Evolutionary conservation across 2,329 filamentous ascomycete species (phyloP), one percentile per base, ranked within the genome.

Genomic region (Dactylellina parvicollis): DNA sequence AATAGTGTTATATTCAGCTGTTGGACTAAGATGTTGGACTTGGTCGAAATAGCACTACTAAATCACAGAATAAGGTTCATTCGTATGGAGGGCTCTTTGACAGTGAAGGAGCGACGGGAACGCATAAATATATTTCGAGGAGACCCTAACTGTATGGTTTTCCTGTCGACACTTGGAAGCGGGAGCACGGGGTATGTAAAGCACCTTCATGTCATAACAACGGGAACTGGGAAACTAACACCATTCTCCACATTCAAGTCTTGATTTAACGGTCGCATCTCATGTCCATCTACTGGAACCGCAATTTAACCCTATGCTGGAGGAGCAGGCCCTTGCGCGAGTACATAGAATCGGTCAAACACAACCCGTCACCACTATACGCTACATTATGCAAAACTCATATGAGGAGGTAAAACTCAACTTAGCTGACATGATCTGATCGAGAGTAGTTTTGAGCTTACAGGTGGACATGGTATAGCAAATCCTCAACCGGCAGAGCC

Each of bases 1-100:
- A 34, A 8, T 70, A 81, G 80, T 46, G 75, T 81, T 42, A 75
- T 80, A 2, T 81, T 81, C 57, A 80, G 79, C 14, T 79, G 70
- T 22, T 81, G 80, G 80, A 80, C 77, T 9, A 79, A 78, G 22
- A 80, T 78, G 44, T 74, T 81, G 1, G 77, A 79, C 54, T 49
- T 80, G 20, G 75, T 79, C 1, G 77, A 75, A 14, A 42, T 70
- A 14, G 74, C 80, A 5, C 57, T 81, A 12, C 28, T 12, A 2
- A 49, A 60, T 1, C 30, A 76, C 14, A 38, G 47, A 20, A 76
- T 81, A 20, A 64, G 9, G 14, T 78, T 76, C 47, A 22, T 61
- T 10, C 77, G 77, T 4, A 66, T 80, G 9, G 77, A 80, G 60
- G 79, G 79, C 2, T 60, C 52, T 3, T 40, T 79, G n/a, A 55